Conservation (phyloP, 2,329 filamentous ascomycete species). For the Neoarthrinium moseri region DNA sequence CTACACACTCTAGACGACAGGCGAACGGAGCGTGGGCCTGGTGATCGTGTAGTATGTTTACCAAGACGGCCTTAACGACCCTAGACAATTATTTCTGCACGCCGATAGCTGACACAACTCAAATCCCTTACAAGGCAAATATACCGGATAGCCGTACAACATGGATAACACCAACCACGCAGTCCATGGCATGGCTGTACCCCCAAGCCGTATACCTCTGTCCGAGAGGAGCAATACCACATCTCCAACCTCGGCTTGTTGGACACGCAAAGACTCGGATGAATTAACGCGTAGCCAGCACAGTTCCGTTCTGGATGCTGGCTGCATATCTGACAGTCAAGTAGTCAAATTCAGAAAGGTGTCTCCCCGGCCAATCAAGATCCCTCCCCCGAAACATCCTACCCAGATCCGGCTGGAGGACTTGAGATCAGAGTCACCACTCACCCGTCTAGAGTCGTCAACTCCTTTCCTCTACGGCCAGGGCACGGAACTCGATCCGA, state of each 20-base stretch:
- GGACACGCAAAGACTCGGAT: conserved; percentile 35
- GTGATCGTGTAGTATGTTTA: too few relatives aligned
- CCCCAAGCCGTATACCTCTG: conserved; percentile 8
- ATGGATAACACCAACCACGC: neutral
- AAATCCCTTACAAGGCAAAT: neutral
- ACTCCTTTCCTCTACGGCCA: conserved; percentile 36
- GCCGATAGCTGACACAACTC: too few relatives aligned
- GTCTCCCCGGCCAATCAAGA: conserved; percentile 10
- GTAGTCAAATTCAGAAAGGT: conserved; percentile 1
- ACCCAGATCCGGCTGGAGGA: conserved; percentile 15
- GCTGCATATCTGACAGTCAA: conserved; percentile 27
- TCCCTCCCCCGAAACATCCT: conserved; percentile 11
- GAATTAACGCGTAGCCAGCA: conserved; percentile 33
- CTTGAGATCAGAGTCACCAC: conserved; percentile 25
- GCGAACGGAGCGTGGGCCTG: too few relatives aligned
- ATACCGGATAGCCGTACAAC: neutral
- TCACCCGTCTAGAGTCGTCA: conserved; percentile 21
- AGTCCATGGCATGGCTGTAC: neutral
- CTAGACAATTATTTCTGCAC: neutral
- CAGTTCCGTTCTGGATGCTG: conserved; percentile 35
- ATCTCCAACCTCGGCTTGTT: conserved; percentile 17
- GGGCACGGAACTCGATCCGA: conserved; percentile 37
- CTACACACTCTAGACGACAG: too few relatives aligned
- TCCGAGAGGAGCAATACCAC: conserved; percentile 12
- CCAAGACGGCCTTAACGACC: too few relatives aligned